Evolutionary conservation across 805 yeast genomes (phyloP), one percentile per base, ranked within the genome.

Genomic region (Kodamaea jinghongensis): DNA sequence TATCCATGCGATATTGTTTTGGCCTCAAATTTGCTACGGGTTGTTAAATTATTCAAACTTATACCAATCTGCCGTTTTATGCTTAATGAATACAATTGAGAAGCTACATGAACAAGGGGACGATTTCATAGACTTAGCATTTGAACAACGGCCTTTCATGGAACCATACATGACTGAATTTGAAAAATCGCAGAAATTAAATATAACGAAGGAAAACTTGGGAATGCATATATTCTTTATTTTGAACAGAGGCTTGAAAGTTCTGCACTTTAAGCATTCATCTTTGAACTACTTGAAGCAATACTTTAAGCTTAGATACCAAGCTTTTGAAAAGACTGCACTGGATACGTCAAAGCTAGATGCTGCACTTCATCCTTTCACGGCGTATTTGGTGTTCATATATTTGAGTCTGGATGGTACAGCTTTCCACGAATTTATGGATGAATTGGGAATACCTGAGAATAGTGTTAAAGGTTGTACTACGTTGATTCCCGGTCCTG

Each of bases 211-310:
- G 23, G 62, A 62, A 2, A 80, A 76, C 50, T 71, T 82, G 47
- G 79, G 81, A 41, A 67, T 70, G 20, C 65, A 77, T 13, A 54
- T 83, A 26, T 55, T 78, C 22, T 63, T 67, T 31, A 51, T 74
- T 14, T 58, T 77, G 13, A 64, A 76, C 3, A 79, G 75, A 51
- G 91, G 90, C 0, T 56, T 83, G 29, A 72, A 75, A 27, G 59
- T 78, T 6, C 78, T 87, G 6, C 79, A 75, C 41, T 67, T 81
- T 14, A 75, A 73, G 42, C 71, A 69, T 7, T 61, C 70, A 2
- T 73, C 86, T 0, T 52, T 76, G 25, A 62, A 60, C 1, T 65
- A 76, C 16, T 51, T 82, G 48, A 65, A 63, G 35, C 51, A 58
- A 0, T 55, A 77, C 16, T 71, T 77, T 52, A 60, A 61, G 15